Percentiles rank a stretch among this genome's conserved stretches.
Evolutionary conservation across 257 asterid species (phyloP).

Genomic region (Penstemon newberryi): DNA sequence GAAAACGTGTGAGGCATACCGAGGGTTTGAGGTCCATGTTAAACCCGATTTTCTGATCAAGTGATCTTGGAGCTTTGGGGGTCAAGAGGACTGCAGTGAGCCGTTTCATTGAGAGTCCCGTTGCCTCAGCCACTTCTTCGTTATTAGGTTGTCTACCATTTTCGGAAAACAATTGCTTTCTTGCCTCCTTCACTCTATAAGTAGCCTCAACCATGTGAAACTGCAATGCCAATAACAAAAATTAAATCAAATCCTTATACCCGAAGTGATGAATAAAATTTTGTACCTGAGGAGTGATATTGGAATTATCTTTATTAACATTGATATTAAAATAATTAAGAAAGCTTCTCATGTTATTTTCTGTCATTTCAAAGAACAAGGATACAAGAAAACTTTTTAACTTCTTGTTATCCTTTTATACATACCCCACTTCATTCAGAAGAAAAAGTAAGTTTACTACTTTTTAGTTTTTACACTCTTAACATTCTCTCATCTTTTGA

Average conservation of each 20-base stretch:
- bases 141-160: conserved; percentile 69
- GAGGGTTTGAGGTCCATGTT: conserved; percentile 78
- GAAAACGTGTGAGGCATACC: conserved; percentile 37
- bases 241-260: conserved; percentile 15
- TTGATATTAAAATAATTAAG: neutral
- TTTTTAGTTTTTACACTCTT: no score
- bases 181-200: conserved; percentile 92
- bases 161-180: conserved; percentile 65
- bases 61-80: conserved; percentile 91
- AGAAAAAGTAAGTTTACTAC: no score
- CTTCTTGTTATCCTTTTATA: no score
- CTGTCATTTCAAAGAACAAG: neutral
- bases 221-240: conserved; percentile 41
- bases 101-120: conserved; percentile 90
- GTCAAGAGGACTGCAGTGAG: conserved; percentile 71
- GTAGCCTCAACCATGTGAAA: conserved; percentile 92
- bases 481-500: no score
- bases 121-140: conserved; percentile 78
- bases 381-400: no score
- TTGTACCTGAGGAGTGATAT: neutral
- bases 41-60: conserved; percentile 84
- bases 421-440: no score
- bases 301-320: neutral
- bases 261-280: neutral
- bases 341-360: neutral